Evolutionary conservation across 345 rosid genomes (phyloP), one percentile per base, ranked within the genome.

Genomic region (Stellera chamaejasme): DNA sequence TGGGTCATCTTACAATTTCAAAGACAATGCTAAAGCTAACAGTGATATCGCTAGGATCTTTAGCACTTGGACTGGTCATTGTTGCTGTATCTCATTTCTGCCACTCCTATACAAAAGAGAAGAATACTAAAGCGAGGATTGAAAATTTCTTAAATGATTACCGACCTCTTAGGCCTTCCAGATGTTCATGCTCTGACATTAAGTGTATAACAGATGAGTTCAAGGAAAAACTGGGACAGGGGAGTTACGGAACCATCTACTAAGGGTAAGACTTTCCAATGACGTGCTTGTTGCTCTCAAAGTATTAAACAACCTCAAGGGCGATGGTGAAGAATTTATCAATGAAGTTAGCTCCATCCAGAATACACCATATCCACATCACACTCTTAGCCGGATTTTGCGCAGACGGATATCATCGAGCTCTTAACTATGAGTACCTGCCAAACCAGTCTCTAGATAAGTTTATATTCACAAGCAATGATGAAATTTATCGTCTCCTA

Each of bases 231-330:
- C 27, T 70, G 16, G 70, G 74, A 2, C 43, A 66, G 53, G 74
- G 74, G n/a, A 66, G 54, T 6, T 70, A 56, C n/a, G 74, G 70
- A 41, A 65, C 41, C 6, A 70, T 70, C 11, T 70, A 48, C 42
- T 65, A 65, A 27, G 74, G 74, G n/a, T n/a, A 13, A 52, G 46
- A 52, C 53, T 65, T 11, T 45, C 55, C 4, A 44, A 65, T 26
- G 69, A 57, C 42, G 62, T 61, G 11, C 12, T 47, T 0, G 66
- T 65, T 11, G 70, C 70, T 12, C 63, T 65, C 7, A 70, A 70
- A 52, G 52, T 66, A n/a, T 66, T 59, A 28, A 13, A 57, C 46
- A 66, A 65, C 13, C 45, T 59, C 7, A 44, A 11, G 9, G 66
- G 54, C 2, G 56, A 61, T 14, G 66, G 62, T n/a, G 63, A 68